phyloP scores from a whole-genome alignment of 1,139 yeast genomes.

The Geotrichum aggregatum region DNA sequence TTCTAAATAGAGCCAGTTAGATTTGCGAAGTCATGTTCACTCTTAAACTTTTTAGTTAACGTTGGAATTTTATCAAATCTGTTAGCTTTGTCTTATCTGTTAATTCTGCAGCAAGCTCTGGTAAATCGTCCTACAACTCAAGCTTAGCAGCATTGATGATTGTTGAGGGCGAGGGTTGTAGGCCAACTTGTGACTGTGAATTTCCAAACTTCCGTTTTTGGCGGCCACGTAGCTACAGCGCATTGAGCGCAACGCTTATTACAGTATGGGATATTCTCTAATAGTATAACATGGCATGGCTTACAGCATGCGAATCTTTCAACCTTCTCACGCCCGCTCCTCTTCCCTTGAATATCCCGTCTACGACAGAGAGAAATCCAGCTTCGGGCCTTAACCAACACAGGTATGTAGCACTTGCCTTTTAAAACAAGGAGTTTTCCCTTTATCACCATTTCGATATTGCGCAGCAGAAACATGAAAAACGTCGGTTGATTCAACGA shows the following conservation, averaged over 20 bases:
- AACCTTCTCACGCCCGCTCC: background rate
- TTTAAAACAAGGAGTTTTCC: background rate
- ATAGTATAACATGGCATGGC: background rate
- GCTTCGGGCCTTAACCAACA: conserved; percentile 18
- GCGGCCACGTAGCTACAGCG: too few relatives aligned
- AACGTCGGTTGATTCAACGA: too few relatives aligned
- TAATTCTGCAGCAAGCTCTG: too few relatives aligned
- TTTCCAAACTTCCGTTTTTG: background rate
- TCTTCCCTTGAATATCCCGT: conserved; percentile 6
- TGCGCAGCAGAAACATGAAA: background rate
- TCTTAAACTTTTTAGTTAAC: too few relatives aligned
- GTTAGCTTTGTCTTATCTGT: too few relatives aligned
- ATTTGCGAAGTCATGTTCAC: too few relatives aligned
- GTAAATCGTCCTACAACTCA: too few relatives aligned
- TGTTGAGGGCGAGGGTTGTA: too few relatives aligned
- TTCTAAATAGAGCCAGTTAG: too few relatives aligned
- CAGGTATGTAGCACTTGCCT: conserved; percentile 8
- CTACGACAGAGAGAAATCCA: conserved; percentile 12
- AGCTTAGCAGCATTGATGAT: too few relatives aligned
- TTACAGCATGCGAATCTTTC: conserved; percentile 1
- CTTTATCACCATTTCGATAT: background rate
- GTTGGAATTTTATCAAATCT: too few relatives aligned
- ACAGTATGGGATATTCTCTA: background rate
- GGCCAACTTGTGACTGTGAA: background rate
- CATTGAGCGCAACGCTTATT: too few relatives aligned